These are phyloP conservation scores for Penicillium sp. DNA, from an alignment of 2,329 filamentous ascomycete genomes.

Conservation along the genomic window DNA sequence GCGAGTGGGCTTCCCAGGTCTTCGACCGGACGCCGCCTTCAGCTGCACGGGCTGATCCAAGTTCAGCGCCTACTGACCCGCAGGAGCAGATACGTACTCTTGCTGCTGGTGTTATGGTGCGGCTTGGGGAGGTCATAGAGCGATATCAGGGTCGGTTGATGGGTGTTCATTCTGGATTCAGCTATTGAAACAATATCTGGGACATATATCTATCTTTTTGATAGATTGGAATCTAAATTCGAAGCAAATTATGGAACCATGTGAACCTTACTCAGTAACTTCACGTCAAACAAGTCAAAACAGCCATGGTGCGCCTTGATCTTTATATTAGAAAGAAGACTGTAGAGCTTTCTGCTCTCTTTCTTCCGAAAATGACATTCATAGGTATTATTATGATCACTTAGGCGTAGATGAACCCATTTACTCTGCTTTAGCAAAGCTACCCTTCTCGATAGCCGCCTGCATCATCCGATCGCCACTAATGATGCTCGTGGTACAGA, in stretches of 20 bases:
- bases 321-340: not conserved
- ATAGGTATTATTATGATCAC: not conserved
- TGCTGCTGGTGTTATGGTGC: constrained; percentile 78
- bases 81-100: constrained; percentile 49
- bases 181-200: constrained; percentile 25
- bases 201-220: not conserved
- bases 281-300: not conserved
- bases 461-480: constrained; percentile 89
- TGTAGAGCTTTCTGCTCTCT: not conserved
- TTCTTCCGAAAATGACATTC: not conserved
- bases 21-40: constrained; percentile 59
- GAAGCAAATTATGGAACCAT: not conserved
- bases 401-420: not conserved
- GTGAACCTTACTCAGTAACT: not conserved
- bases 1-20: constrained; percentile 77
- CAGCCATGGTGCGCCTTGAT: not conserved
- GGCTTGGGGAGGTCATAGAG: constrained; percentile 76
- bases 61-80: constrained; percentile 50
- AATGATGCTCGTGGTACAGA: constrained; percentile 88
- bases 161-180: constrained; percentile 60
- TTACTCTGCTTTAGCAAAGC: constrained; percentile 49
- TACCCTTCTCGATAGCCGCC: constrained; percentile 71
- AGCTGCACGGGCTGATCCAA: constrained; percentile 59
- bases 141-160: constrained; percentile 74
- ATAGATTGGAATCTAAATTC: not conserved